These are phyloP conservation scores for Besnoitia besnoiti DNA, from an alignment of 169 alveolate genomes.

Conservation along the genomic window DNA sequence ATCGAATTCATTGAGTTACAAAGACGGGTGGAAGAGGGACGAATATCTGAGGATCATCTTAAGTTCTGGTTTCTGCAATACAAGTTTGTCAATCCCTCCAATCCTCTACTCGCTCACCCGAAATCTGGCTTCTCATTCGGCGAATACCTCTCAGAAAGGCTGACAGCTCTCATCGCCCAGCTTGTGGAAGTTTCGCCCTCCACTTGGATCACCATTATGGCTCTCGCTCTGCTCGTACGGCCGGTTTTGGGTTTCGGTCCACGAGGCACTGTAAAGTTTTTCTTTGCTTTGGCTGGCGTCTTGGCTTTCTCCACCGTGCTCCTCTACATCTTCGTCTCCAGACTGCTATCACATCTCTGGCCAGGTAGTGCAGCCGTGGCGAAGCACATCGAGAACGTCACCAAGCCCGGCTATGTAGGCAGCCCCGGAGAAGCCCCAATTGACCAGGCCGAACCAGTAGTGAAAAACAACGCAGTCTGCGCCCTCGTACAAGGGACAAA, in stretches of 20 bases:
- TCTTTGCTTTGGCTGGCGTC: conserved; percentile 50
- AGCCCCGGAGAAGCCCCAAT: conserved; percentile 44
- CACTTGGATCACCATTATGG: conserved; percentile 55
- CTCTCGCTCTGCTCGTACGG: conserved; percentile 48
- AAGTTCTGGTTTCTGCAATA: conserved; percentile 54
- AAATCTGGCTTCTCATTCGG: conserved; percentile 54
- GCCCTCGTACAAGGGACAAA: conserved; percentile 21
- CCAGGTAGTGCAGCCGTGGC: conserved; percentile 39
- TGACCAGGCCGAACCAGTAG: conserved; percentile 32
- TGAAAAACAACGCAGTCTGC: conserved; percentile 46
- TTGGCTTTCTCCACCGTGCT: conserved; percentile 37
- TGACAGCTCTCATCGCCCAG: conserved; percentile 34
- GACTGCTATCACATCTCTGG: conserved; percentile 20
- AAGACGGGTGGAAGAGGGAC: conserved; percentile 24
- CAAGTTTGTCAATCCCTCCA: conserved; percentile 56
- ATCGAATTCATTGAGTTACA: conserved; percentile 34
- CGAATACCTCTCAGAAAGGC: conserved; percentile 59
- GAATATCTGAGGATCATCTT: conserved; percentile 30
- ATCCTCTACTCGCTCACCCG: conserved; percentile 60
- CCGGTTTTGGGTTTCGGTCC: conserved; percentile 64
- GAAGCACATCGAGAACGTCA: conserved; percentile 21
- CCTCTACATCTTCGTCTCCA: conserved; percentile 37
- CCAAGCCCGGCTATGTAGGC: conserved; percentile 22
- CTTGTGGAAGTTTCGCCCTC: conserved; percentile 55
- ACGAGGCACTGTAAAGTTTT: conserved; percentile 39